Percentiles rank a stretch among this genome's conserved stretches.
Evolutionary conservation across 1,284 basidiomycete species (phyloP).

Genomic region (Ganoderma leucocontextum): DNA sequence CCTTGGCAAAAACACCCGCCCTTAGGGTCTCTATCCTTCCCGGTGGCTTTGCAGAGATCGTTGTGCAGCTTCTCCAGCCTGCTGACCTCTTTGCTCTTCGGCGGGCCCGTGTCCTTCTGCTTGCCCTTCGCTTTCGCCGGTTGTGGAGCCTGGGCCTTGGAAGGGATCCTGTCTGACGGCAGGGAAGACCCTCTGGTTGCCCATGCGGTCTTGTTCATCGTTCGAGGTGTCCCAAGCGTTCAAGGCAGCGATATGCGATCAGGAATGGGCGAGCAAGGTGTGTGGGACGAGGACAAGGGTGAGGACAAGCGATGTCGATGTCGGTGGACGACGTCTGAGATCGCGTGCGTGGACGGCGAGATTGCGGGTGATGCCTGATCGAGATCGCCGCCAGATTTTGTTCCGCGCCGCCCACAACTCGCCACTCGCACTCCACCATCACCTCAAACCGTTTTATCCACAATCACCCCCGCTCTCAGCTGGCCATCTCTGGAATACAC

Average conservation of each 20-base stretch:
- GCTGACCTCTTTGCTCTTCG: constrained; percentile 42
- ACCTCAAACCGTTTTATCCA: not conserved
- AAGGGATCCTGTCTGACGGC: constrained; percentile 41
- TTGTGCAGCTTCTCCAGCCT: constrained; percentile 41
- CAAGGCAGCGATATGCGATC: not conserved
- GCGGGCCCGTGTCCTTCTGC: constrained; percentile 34
- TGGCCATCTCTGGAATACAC: constrained; percentile 6
- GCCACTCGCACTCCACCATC: constrained; percentile 8
- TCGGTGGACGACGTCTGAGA: constrained; percentile 6
- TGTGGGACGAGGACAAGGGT: constrained; percentile 12
- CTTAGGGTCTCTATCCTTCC: constrained; percentile 56
- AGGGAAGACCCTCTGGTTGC: constrained; percentile 34
- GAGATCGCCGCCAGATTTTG: constrained; percentile 17
- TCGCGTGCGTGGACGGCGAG: constrained; percentile 1
- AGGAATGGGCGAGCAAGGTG: not conserved
- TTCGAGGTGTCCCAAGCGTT: not conserved
- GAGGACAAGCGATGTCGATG: constrained; percentile 8
- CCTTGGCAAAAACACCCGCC: constrained; percentile 78
- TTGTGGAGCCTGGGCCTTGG: constrained; percentile 26
- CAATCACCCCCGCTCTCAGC: not conserved
- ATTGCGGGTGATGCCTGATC: constrained; percentile 15
- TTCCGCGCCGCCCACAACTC: constrained; percentile 14
- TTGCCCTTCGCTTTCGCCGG: constrained; percentile 32
- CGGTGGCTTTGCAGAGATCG: constrained; percentile 35
- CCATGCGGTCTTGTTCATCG: constrained; percentile 39